Conservation (phyloP, 2,329 filamentous ascomycete species). For the Fusarium globosum region DNA sequence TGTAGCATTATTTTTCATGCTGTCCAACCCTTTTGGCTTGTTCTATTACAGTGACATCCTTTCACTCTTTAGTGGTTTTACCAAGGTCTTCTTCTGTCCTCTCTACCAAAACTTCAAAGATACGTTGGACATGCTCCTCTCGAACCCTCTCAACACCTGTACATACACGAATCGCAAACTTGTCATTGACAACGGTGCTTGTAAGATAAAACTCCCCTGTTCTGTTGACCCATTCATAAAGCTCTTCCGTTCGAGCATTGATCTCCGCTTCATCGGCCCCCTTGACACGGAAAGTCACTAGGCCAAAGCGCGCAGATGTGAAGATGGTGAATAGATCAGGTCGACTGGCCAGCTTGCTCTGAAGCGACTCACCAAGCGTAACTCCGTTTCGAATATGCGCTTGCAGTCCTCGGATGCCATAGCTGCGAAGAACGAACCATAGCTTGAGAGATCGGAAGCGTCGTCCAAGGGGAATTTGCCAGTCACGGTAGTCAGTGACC, state of each 20-base stretch:
- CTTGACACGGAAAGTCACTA: constrained; percentile 78
- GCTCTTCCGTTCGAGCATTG: constrained; percentile 76
- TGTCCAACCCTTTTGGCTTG: too few species aligned
- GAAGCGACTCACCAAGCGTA: constrained; percentile 74
- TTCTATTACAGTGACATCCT: too few species aligned
- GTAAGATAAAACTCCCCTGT: constrained; percentile 86
- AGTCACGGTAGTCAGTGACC: constrained; percentile 95
- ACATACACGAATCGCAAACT: constrained; percentile 84
- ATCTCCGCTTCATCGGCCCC: constrained; percentile 61
- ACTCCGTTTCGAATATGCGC: constrained; percentile 78
- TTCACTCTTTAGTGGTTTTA: too few species aligned
- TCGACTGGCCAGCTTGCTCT: constrained; percentile 65
- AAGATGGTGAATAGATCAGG: constrained; percentile 81
- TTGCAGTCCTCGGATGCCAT: constrained; percentile 80
- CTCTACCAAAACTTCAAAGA: constrained; percentile 79
- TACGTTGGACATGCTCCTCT: constrained; percentile 77
- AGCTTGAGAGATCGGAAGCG: constrained; percentile 91
- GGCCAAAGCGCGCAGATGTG: constrained; percentile 78
- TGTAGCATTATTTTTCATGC: too few species aligned
- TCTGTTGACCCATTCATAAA: constrained; percentile 80
- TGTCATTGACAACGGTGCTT: constrained; percentile 75
- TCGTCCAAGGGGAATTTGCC: constrained; percentile 93
- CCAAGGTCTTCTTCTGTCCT: constrained; percentile 59
- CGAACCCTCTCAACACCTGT: constrained; percentile 73
- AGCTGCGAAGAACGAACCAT: constrained; percentile 91